These are phyloP conservation scores for Pseudisothecium myosuroides DNA, from an alignment of 225 moss, liverwort and hornwort genomes.

Conservation along the genomic window DNA sequence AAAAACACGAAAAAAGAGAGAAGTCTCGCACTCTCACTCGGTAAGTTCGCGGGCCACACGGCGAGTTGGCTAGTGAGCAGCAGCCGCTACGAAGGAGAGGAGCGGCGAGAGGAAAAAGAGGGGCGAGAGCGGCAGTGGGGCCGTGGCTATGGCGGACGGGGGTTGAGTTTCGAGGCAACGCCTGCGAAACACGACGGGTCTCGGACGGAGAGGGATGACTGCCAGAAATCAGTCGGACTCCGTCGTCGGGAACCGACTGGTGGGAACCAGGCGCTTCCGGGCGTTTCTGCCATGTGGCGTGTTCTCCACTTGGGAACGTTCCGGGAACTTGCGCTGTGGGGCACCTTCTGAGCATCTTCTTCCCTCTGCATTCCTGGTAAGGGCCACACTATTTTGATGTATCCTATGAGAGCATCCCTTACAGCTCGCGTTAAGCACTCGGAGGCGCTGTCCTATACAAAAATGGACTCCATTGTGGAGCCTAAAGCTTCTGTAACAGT, in stretches of 20 bases:
- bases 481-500: no score
- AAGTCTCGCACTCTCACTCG: no score
- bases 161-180: background rate
- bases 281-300: background rate
- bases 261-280: background rate
- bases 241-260: background rate
- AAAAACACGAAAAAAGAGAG: background rate
- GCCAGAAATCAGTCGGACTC: background rate
- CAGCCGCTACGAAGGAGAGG: background rate
- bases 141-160: conserved; percentile 2
- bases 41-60: background rate
- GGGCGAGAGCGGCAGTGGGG: background rate
- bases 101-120: background rate
- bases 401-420: no score
- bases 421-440: no score
- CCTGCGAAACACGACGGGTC: background rate
- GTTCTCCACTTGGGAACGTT: background rate
- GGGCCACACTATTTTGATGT: background rate
- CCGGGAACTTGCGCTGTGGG: background rate
- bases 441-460: no score
- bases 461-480: no score
- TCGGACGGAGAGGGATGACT: background rate
- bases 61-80: background rate
- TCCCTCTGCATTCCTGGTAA: no score
- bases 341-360: background rate